These are phyloP conservation scores for Globisporangium acanthophoron DNA, from an alignment of 352 stramenopile genomes.

Conservation along the genomic window DNA sequence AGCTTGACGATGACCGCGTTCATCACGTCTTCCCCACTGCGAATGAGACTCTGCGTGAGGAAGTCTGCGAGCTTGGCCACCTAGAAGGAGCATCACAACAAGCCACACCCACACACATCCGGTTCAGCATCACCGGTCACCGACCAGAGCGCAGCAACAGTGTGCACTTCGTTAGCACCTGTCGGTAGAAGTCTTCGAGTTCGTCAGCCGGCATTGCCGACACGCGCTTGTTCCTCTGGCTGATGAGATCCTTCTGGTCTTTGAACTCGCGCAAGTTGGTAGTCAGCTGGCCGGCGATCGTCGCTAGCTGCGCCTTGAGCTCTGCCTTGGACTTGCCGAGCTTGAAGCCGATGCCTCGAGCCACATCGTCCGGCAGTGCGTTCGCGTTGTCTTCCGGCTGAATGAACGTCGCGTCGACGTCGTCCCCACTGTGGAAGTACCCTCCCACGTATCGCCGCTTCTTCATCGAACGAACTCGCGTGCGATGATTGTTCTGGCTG, in stretches of 20 bases:
- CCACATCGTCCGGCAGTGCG: slow-evolving; percentile 72
- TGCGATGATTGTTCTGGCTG: slow-evolving; percentile 4
- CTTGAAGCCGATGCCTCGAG: slow-evolving; percentile 47
- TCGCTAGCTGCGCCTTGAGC: slow-evolving; percentile 26
- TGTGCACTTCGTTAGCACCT: slow-evolving; percentile 1
- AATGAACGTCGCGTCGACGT: slow-evolving; percentile 71
- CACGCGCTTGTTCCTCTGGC: slow-evolving; percentile 10
- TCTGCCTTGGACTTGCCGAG: slow-evolving; percentile 36
- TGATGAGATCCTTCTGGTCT: slow-evolving; percentile 13
- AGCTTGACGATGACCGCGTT: slow-evolving; percentile 50
- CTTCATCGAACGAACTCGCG: slow-evolving; percentile 12
- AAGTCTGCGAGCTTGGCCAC: slow-evolving; percentile 31
- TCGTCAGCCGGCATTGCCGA: slow-evolving; percentile 10
- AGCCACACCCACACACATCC: neutral
- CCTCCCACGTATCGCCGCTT: slow-evolving; percentile 58
- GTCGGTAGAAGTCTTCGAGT: slow-evolving; percentile 12
- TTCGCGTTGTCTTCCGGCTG: slow-evolving; percentile 76
- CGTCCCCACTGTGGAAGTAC: slow-evolving; percentile 49
- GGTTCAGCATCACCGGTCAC: neutral
- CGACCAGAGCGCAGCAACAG: neutral
- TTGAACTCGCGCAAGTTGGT: slow-evolving; percentile 30
- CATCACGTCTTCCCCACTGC: slow-evolving; percentile 68
- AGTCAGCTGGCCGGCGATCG: slow-evolving; percentile 26
- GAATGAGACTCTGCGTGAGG: slow-evolving; percentile 44
- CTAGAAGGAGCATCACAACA: slow-evolving; percentile 12